phyloP scores from a whole-genome alignment of 2,329 filamentous ascomycete genomes.

The Paraphaeosphaeria sporulosa region DNA sequence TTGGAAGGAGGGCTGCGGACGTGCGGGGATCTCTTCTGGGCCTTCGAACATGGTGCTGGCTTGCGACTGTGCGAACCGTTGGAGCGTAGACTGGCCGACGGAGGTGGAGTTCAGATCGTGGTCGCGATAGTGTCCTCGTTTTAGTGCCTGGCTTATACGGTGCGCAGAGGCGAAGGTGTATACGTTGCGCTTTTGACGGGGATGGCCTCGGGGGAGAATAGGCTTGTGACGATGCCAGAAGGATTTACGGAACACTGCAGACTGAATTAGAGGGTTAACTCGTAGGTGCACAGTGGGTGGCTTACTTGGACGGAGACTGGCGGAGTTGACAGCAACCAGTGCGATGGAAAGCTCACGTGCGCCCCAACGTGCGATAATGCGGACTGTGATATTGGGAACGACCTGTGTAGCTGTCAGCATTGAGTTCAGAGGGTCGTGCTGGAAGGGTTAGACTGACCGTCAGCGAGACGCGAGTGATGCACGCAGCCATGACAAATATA shows the following conservation, averaged over 20 bases:
- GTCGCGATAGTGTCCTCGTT: not conserved
- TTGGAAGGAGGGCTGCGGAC: too few species aligned
- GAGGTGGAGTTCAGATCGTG: not conserved
- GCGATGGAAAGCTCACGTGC: constrained; percentile 23
- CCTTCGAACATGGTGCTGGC: too few species aligned
- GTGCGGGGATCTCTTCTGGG: too few species aligned
- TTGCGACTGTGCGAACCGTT: not conserved
- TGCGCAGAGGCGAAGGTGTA: not conserved
- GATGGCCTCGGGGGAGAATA: not conserved
- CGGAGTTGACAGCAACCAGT: constrained; percentile 22
- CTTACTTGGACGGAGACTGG: constrained; percentile 21
- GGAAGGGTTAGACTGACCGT: constrained; percentile 6
- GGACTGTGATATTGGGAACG: constrained; percentile 19
- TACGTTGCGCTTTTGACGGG: not conserved
- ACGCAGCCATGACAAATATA: constrained; percentile 23
- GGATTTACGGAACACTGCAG: constrained; percentile 16
- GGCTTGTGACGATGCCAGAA: constrained; percentile 3
- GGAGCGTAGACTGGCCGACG: not conserved
- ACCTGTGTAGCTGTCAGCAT: not conserved
- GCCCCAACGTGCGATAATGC: constrained; percentile 24
- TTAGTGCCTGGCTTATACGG: not conserved
- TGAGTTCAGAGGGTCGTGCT: not conserved
- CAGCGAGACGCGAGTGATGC: constrained; percentile 22
- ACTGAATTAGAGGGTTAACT: too few species aligned
- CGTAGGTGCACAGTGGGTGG: not conserved